Conservation (phyloP, 768 basidiomycete genomes). For the Rhodotorula kratochvilovae region DNA sequence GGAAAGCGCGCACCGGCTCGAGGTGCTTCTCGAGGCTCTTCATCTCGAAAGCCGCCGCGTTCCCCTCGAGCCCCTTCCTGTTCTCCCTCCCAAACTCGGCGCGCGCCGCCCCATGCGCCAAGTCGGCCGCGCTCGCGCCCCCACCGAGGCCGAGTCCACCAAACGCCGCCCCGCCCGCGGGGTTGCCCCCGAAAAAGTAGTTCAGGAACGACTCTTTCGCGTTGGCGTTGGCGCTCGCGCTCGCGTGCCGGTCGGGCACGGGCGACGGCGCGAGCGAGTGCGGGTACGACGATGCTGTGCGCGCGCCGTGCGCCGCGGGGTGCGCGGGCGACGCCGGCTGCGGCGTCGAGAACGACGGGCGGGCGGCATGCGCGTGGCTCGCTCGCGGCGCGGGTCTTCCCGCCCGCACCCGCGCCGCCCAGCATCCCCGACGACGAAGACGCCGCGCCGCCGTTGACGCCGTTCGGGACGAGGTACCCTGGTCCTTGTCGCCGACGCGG, state of each 20-base stretch:
- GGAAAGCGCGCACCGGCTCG: conserved; percentile 70
- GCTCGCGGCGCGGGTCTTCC: conserved; percentile 42
- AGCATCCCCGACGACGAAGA: conserved; percentile 58
- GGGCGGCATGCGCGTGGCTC: neutral
- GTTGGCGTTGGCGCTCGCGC: too few relatives aligned
- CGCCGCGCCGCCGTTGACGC: conserved; percentile 65
- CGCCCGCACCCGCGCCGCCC: conserved; percentile 54
- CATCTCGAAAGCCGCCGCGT: conserved; percentile 91
- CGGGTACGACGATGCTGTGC: too few relatives aligned
- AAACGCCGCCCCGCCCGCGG: neutral
- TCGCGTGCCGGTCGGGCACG: conserved; percentile 8
- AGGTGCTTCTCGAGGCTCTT: conserved; percentile 96
- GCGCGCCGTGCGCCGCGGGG: neutral
- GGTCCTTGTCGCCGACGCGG: conserved; percentile 58
- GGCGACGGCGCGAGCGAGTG: too few relatives aligned
- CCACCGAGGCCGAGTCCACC: neutral
- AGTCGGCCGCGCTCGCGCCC: neutral
- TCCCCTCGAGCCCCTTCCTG: conserved; percentile 59
- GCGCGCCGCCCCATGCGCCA: neutral
- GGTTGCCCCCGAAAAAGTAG: conserved; percentile 84
- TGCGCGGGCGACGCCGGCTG: neutral
- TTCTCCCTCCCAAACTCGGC: conserved; percentile 25
- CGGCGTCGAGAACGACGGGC: neutral
- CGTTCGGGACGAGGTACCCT: conserved; percentile 48
- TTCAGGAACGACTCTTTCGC: conserved; percentile 90